Percentiles rank a stretch among this genome's conserved stretches.
Evolutionary conservation across 139 green algal genomes (phyloP).

Genomic region (Chlorella sp.): DNA sequence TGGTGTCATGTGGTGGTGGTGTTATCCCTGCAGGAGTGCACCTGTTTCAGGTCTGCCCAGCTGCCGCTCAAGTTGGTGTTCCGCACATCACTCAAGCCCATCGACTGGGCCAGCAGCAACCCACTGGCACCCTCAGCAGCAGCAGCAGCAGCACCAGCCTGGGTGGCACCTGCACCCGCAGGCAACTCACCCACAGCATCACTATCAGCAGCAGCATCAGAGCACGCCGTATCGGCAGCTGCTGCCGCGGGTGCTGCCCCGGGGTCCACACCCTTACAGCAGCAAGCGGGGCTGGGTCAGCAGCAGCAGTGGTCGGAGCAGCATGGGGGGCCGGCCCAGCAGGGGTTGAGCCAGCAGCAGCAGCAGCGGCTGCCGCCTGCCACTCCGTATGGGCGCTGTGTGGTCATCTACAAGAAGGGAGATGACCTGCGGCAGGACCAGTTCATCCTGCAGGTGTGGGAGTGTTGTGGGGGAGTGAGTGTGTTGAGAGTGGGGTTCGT

Average conservation of each 20-base stretch:
- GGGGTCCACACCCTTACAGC: no score
- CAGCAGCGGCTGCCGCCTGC: neutral
- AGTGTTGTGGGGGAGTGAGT: no score
- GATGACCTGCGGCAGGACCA: constrained; percentile 92
- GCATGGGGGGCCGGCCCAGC: no score
- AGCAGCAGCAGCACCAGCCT: neutral
- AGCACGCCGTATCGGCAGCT: neutral
- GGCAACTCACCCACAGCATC: neutral
- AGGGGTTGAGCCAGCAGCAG: neutral
- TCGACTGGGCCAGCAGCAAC: neutral
- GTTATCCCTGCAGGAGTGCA: constrained; percentile 64
- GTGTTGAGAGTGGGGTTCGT: no score
- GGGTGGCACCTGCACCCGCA: neutral
- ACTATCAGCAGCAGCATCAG: neutral
- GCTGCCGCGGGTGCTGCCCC: no score
- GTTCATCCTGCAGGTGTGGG: constrained; percentile 60
- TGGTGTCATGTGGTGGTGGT: constrained; percentile 38
- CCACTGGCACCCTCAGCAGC: neutral
- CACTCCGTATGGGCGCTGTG: constrained; percentile 23
- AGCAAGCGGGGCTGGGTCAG: no score
- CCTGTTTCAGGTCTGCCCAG: constrained; percentile 89
- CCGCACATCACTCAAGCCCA: neutral
- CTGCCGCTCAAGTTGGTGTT: constrained; percentile 55
- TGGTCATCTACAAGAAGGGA: constrained; percentile 97
- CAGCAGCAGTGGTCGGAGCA: neutral